Conservation (phyloP, 164 flowering plant genomes). For the Tetracentron sinense region DNA sequence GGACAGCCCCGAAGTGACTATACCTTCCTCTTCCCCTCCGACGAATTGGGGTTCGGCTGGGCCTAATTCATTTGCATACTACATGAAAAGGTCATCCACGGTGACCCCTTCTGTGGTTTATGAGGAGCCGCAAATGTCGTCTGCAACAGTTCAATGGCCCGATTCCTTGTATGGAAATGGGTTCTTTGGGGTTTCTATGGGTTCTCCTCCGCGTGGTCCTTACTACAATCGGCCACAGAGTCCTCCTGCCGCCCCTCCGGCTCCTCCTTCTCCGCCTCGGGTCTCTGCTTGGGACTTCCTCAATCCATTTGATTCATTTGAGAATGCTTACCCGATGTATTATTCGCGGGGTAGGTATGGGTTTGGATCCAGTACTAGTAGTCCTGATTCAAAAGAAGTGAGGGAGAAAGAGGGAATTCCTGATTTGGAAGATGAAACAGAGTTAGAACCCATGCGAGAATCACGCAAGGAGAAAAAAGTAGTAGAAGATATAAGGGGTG, state of each 20-base stretch:
- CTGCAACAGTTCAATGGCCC: constrained; percentile 20
- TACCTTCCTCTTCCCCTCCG: constrained; percentile 4
- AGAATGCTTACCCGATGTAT: constrained; percentile 30
- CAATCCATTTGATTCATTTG: constrained; percentile 54
- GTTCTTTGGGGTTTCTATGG: constrained; percentile 39
- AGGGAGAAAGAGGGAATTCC: constrained; percentile 96
- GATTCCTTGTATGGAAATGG: constrained; percentile 32
- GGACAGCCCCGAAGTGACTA: background rate
- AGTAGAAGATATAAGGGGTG: constrained; percentile 18
- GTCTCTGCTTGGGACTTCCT: constrained; percentile 80
- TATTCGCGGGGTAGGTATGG: constrained; percentile 32
- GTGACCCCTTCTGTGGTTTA: constrained; percentile 43
- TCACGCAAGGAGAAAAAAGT: constrained; percentile 27
- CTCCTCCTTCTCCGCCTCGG: constrained; percentile 49
- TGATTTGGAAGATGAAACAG: constrained; percentile 87
- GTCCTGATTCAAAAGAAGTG: constrained; percentile 85
- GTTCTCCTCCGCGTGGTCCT: constrained; percentile 18
- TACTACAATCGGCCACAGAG: constrained; percentile 16
- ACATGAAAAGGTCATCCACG: constrained; percentile 59
- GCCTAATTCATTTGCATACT: constrained; percentile 30
- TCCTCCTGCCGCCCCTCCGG: constrained; percentile 14
- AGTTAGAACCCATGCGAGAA: constrained; percentile 36
- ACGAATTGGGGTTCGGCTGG: constrained; percentile 9
- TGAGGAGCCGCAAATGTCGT: constrained; percentile 37
- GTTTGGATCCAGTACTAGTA: constrained; percentile 52